phyloP scores from a whole-genome alignment of 768 basidiomycete genomes.

The Hygrocybe coccinea region DNA sequence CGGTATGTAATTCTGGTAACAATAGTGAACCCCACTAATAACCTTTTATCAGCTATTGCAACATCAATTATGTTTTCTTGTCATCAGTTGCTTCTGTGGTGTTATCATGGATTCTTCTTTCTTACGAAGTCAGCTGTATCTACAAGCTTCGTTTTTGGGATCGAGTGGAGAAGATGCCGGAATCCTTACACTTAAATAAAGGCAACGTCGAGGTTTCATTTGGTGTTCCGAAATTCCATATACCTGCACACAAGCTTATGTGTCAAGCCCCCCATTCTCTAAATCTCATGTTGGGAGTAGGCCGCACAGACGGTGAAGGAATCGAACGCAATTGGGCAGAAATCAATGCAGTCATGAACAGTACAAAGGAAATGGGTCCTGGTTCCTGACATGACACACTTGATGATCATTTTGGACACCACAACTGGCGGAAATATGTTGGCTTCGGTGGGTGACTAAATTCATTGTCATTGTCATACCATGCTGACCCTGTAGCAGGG shows the following conservation, averaged over 20 bases:
- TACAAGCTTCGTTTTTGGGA: conserved; percentile 19
- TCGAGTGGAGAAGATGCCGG: conserved; percentile 8
- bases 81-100: conserved; percentile 7
- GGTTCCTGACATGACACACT: conserved; percentile 16
- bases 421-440: conserved; percentile 13
- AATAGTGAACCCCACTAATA: too few species aligned
- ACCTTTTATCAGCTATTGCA: conserved; percentile 16
- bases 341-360: background rate
- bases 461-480: background rate
- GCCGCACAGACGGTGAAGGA: conserved; percentile 31
- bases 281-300: conserved; percentile 21
- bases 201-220: conserved; percentile 31
- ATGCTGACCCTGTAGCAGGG: conserved; percentile 4
- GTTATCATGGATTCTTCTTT: conserved; percentile 11
- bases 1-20: conserved; percentile 15
- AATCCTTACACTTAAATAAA: conserved; percentile 12
- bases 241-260: conserved; percentile 9
- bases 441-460: conserved; percentile 9
- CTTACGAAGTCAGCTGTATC: conserved; percentile 34
- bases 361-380: conserved; percentile 17
- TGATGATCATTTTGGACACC: conserved; percentile 9
- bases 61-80: conserved; percentile 23
- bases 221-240: conserved; percentile 21
- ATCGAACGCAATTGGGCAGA: conserved; percentile 11
- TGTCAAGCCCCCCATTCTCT: conserved; percentile 22